These are phyloP conservation scores for Arbutus unedo DNA, from an alignment of 148 eudicot species.

Conservation along the genomic window DNA sequence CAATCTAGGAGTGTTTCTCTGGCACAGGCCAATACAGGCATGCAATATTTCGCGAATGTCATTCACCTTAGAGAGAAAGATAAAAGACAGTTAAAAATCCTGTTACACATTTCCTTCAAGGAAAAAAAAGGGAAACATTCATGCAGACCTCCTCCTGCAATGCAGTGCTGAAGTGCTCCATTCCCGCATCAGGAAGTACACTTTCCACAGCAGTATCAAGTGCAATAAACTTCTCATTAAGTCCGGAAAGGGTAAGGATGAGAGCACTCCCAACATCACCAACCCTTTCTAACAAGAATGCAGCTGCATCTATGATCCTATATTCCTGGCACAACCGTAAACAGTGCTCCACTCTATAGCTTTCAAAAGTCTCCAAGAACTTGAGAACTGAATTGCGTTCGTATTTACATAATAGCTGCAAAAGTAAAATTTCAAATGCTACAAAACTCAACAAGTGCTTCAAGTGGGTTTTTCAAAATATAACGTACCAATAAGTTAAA, in stretches of 20 bases:
- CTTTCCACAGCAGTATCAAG: conserved; percentile 59
- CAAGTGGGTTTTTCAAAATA: neutral
- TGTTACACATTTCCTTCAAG: neutral
- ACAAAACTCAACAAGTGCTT: neutral
- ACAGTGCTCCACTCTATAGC: conserved; percentile 89
- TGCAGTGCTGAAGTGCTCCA: conserved; percentile 39
- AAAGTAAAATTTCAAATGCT: conserved; percentile 9
- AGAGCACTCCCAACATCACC: conserved; percentile 96
- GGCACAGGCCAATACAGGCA: conserved; percentile 84
- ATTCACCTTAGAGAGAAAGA: conserved; percentile 46
- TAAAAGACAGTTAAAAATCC: neutral
- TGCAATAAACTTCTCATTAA: conserved; percentile 56
- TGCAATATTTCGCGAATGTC: conserved; percentile 53
- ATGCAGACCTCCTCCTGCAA: conserved; percentile 60
- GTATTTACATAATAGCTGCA: conserved; percentile 80
- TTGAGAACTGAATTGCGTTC: conserved; percentile 77
- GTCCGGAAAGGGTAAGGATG: conserved; percentile 61
- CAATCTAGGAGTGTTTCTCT: conserved; percentile 79
- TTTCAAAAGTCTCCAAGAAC: conserved; percentile 82
- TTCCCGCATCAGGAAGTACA: conserved; percentile 32
- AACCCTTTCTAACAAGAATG: conserved; percentile 85
- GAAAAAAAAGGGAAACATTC: conserved; percentile 6
- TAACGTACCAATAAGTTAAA: neutral
- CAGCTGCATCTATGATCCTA: conserved; percentile 84
- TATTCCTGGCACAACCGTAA: conserved; percentile 85